Conservation (phyloP, 106 monocot species). For the Platanthera guangdongensis region DNA sequence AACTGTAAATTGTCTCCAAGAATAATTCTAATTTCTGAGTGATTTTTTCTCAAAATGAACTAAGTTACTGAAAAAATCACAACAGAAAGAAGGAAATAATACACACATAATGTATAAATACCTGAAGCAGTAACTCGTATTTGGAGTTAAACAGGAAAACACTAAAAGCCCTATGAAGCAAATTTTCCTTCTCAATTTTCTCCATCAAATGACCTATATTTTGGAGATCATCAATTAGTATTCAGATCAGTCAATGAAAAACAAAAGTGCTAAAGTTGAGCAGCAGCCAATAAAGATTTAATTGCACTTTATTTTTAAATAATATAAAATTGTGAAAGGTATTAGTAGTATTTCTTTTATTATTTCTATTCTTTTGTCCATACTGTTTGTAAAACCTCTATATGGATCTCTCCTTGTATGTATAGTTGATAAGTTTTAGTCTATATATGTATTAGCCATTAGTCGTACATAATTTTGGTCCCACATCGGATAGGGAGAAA, state of each 20-base stretch:
- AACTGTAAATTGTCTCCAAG: neutral
- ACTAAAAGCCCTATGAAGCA: slow-evolving; percentile 91
- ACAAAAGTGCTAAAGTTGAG: neutral
- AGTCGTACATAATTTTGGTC: no score
- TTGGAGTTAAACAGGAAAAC: slow-evolving; percentile 91
- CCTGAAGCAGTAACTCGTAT: slow-evolving; percentile 83
- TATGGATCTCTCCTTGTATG: no score
- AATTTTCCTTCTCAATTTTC: slow-evolving; percentile 66
- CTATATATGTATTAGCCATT: no score
- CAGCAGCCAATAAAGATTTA: neutral
- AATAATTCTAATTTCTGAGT: neutral
- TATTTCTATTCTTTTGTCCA: no score
- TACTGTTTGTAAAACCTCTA: no score
- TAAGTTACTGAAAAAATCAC: neutral
- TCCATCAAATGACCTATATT: slow-evolving; percentile 77
- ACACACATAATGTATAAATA: slow-evolving; percentile 11
- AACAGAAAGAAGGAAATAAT: neutral
- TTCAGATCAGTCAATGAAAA: neutral
- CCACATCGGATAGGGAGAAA: no score
- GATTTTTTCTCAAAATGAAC: neutral
- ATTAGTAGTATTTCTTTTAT: no score
- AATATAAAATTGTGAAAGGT: neutral
- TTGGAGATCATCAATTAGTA: neutral
- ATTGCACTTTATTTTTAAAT: neutral
- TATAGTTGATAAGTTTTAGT: no score